Conservation (phyloP, 139 green algal genomes). For the Chlamydomonas urium region DNA sequence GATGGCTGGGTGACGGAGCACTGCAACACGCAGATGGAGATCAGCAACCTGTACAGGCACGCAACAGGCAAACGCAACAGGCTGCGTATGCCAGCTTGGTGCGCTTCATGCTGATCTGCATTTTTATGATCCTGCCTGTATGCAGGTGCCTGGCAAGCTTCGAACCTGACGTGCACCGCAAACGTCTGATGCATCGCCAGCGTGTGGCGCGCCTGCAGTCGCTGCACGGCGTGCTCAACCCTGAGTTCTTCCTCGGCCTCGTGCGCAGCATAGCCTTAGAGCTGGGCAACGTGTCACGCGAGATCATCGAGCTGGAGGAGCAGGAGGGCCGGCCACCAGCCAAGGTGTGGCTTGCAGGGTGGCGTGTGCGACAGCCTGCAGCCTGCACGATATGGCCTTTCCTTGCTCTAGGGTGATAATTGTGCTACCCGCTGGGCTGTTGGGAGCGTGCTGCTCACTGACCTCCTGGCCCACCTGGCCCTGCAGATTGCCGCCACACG, state of each 20-base stretch:
- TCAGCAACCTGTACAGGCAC: slow-evolving; percentile 49
- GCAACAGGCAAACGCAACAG: no score
- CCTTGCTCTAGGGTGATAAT: no score
- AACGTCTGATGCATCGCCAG: slow-evolving; percentile 39
- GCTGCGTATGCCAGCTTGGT: no score
- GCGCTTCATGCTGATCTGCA: no score
- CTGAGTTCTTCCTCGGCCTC: slow-evolving; percentile 40
- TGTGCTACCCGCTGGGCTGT: no score
- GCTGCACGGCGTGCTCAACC: slow-evolving; percentile 35
- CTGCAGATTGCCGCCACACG: slow-evolving; percentile 19
- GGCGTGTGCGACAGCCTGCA: no score
- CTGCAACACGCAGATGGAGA: slow-evolving; percentile 45
- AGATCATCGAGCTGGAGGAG: slow-evolving; percentile 39
- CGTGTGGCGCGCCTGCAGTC: slow-evolving; percentile 35
- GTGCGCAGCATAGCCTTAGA: slow-evolving; percentile 41
- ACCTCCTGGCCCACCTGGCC: no score
- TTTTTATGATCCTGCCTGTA: no score
- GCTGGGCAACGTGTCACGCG: slow-evolving; percentile 39
- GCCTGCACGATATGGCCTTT: no score
- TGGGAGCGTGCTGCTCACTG: no score
- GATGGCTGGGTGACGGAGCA: slow-evolving; percentile 58
- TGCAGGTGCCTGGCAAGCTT: slow-evolving; percentile 48
- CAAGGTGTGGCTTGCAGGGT: neutral
- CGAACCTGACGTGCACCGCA: slow-evolving; percentile 31
- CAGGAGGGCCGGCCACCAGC: slow-evolving; percentile 1